These are phyloP conservation scores for Yamadazyma sp. DNA, from an alignment of 1,139 yeast genomes.

Conservation along the genomic window DNA sequence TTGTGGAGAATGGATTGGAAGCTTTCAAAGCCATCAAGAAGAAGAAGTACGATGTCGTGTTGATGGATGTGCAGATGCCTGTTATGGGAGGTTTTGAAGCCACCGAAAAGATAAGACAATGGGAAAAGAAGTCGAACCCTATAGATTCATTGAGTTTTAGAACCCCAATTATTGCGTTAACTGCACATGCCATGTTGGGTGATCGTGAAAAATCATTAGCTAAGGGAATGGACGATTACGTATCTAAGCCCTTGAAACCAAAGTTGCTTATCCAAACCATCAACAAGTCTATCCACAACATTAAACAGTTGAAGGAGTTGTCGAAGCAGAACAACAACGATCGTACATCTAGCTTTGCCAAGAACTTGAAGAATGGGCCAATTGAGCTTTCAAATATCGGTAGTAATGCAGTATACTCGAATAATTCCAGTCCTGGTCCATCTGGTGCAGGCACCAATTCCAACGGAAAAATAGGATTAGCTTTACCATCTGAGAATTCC, in stretches of 20 bases:
- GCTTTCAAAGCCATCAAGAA: slow-evolving; percentile 77
- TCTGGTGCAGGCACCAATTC: slow-evolving; percentile 1
- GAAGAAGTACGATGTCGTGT: slow-evolving; percentile 68
- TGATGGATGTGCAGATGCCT: slow-evolving; percentile 96
- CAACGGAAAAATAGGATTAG: slow-evolving; percentile 7
- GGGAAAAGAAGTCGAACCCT: slow-evolving; percentile 83
- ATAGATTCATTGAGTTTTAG: slow-evolving; percentile 63
- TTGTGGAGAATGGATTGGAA: slow-evolving; percentile 82
- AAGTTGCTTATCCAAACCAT: slow-evolving; percentile 80
- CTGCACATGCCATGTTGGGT: slow-evolving; percentile 92
- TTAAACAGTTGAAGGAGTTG: slow-evolving; percentile 56
- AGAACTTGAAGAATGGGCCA: slow-evolving; percentile 41
- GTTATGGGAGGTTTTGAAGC: slow-evolving; percentile 95
- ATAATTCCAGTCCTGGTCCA: slow-evolving; percentile 1
- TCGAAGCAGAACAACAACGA: slow-evolving; percentile 50
- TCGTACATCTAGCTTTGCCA: slow-evolving; percentile 50
- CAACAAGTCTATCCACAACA: slow-evolving; percentile 75
- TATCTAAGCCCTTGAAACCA: slow-evolving; percentile 84
- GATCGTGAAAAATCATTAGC: slow-evolving; percentile 83
- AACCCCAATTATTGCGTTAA: slow-evolving; percentile 83
- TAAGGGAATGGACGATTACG: slow-evolving; percentile 89
- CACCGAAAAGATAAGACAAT: slow-evolving; percentile 78
- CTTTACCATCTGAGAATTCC: slow-evolving; percentile 4
- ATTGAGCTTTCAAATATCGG: slow-evolving; percentile 21
- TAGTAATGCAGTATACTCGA: slow-evolving; percentile 3